These are phyloP conservation scores for Lecanicillium sp. DNA, from an alignment of 2,329 filamentous ascomycete genomes.

Conservation along the genomic window DNA sequence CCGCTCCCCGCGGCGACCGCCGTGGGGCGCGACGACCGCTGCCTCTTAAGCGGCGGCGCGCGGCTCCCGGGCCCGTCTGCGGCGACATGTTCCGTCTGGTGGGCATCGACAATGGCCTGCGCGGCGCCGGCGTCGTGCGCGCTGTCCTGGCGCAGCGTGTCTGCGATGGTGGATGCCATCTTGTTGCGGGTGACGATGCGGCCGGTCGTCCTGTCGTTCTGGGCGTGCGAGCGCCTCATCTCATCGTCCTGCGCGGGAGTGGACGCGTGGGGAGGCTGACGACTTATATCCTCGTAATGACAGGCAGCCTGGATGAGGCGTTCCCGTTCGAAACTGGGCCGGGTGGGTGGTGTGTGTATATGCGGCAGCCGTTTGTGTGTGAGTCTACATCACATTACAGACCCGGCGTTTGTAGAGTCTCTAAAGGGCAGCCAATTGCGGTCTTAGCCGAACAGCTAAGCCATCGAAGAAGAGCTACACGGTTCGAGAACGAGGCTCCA, in stretches of 20 bases:
- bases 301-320: too few relatives aligned
- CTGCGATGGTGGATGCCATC: background rate
- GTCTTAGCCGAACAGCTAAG: too few relatives aligned
- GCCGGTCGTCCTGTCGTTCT: background rate
- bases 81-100: background rate
- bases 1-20: background rate
- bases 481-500: too few relatives aligned
- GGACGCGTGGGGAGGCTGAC: background rate
- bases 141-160: background rate
- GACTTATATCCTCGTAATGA: background rate
- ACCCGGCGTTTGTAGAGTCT: too few relatives aligned
- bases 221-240: background rate
- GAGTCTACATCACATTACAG: too few relatives aligned
- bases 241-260: background rate
- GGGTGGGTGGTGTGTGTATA: too few relatives aligned
- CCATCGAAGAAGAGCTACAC: too few relatives aligned
- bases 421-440: too few relatives aligned
- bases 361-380: too few relatives aligned
- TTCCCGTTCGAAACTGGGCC: too few relatives aligned
- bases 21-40: background rate
- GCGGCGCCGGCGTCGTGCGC: background rate
- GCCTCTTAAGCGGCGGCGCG: conserved; percentile 4
- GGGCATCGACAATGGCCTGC: background rate
- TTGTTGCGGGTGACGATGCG: background rate
- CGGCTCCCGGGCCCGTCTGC: too few relatives aligned